Percentiles rank a stretch among this genome's conserved stretches.
Conservation (phyloP, 2,329 filamentous ascomycete genomes). For the Chaetomium strumarium region DNA sequence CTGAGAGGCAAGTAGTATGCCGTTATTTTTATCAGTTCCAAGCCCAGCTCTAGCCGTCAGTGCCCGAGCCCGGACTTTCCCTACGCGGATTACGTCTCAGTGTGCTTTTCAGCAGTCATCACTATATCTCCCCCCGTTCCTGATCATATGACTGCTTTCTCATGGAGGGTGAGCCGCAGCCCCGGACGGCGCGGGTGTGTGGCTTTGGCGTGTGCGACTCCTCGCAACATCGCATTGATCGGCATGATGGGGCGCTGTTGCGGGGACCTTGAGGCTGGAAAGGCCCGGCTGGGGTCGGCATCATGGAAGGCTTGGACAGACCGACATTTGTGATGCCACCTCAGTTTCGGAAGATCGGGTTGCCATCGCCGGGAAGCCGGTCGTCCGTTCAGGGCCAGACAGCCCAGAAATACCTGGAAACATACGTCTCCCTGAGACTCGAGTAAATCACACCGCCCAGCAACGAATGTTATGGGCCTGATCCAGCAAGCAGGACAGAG, state of each 20-base stretch:
- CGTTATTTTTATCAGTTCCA: conserved; percentile 19
- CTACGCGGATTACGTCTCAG: conserved; percentile 8
- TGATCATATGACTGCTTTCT: not conserved
- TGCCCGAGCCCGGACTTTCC: conserved; percentile 17
- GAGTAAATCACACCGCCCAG: conserved; percentile 10
- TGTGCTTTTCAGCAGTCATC: conserved; percentile 2
- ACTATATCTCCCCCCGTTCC: conserved; percentile 7
- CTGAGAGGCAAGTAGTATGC: conserved; percentile 7
- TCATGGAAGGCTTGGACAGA: conserved; percentile 12
- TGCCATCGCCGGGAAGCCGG: conserved; percentile 17
- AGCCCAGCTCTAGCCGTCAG: conserved; percentile 23
- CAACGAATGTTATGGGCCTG: conserved; percentile 19
- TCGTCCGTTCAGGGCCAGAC: conserved; percentile 4
- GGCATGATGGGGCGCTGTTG: conserved; percentile 8
- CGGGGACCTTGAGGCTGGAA: conserved; percentile 16
- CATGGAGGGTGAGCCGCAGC: conserved; percentile 7
- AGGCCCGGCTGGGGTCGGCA: conserved; percentile 15
- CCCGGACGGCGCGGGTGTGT: conserved; percentile 1
- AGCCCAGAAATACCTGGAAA: not conserved
- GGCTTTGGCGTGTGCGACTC: conserved; percentile 1
- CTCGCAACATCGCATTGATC: conserved; percentile 19
- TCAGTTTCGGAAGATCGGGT: conserved; percentile 12
- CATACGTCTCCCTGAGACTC: not conserved
- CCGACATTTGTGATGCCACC: conserved; percentile 7
- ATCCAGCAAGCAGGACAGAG: not conserved